phyloP scores from a whole-genome alignment of 2,329 filamentous ascomycete species.

The Annulohypoxylon truncatum region DNA sequence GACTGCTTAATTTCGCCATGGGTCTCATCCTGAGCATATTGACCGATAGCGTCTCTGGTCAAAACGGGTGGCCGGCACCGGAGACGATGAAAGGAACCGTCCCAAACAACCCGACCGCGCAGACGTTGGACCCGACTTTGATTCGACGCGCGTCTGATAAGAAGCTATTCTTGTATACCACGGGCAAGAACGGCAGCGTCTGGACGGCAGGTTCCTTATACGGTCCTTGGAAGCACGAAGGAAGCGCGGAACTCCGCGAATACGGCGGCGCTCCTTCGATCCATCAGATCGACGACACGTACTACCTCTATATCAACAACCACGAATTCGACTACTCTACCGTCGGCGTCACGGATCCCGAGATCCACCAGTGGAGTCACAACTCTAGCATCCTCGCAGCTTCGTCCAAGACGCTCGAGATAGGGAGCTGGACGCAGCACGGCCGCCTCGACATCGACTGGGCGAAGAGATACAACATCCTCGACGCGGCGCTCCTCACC shows the following conservation, averaged over 20 bases:
- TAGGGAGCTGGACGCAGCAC: slow-evolving; percentile 36
- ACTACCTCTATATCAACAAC: slow-evolving; percentile 43
- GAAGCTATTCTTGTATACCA: slow-evolving; percentile 44
- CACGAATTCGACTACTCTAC: slow-evolving; percentile 40
- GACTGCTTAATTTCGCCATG: slow-evolving; percentile 1
- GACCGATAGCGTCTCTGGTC: neutral
- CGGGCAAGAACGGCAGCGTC: slow-evolving; percentile 39
- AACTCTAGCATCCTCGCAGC: slow-evolving; percentile 37
- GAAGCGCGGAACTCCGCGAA: slow-evolving; percentile 30
- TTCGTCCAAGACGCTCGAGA: slow-evolving; percentile 38
- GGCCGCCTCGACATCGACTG: slow-evolving; percentile 41
- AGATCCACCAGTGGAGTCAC: slow-evolving; percentile 31
- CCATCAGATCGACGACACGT: slow-evolving; percentile 37
- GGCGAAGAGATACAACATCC: slow-evolving; percentile 41
- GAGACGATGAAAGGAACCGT: slow-evolving; percentile 39
- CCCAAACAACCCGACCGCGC: slow-evolving; percentile 40
- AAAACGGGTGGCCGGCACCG: slow-evolving; percentile 37
- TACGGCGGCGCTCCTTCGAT: slow-evolving; percentile 39
- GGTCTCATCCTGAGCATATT: slow-evolving; percentile 19
- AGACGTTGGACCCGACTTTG: slow-evolving; percentile 41
- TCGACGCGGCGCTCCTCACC: slow-evolving; percentile 39
- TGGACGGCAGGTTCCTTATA: slow-evolving; percentile 42
- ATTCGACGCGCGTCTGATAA: slow-evolving; percentile 41
- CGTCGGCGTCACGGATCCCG: slow-evolving; percentile 34
- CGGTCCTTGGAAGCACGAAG: slow-evolving; percentile 42